Evolutionary conservation across 768 basidiomycete genomes (phyloP).

Genomic region (Russula ochroleuca): DNA sequence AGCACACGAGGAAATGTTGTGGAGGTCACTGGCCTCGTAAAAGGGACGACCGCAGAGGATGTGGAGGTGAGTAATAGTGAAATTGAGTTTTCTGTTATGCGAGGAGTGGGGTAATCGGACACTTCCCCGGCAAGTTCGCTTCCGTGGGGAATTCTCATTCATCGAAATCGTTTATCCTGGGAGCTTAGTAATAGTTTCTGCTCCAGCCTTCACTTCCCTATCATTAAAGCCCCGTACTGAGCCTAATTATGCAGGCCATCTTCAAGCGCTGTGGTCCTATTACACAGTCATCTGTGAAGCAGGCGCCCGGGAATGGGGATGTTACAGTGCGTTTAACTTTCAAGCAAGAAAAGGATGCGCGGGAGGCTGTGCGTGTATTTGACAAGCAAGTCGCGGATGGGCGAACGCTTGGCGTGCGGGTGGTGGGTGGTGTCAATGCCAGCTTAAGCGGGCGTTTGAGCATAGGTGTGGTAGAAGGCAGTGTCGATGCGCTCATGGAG

Average conservation of each 20-base stretch:
- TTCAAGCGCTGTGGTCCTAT: slow-evolving; percentile 29
- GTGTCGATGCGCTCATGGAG: slow-evolving; percentile 26
- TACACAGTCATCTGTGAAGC: slow-evolving; percentile 25
- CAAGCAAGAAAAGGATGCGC: slow-evolving; percentile 28
- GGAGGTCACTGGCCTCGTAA: slow-evolving; percentile 28
- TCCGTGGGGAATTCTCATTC: not conserved
- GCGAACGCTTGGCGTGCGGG: slow-evolving; percentile 25
- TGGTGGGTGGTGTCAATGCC: slow-evolving; percentile 28
- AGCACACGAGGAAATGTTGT: slow-evolving; percentile 28
- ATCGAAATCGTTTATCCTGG: not conserved
- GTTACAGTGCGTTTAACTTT: slow-evolving; percentile 28
- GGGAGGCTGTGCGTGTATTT: slow-evolving; percentile 23
- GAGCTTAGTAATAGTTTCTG: not conserved
- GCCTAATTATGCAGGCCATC: slow-evolving; percentile 19
- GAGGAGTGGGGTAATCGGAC: not conserved
- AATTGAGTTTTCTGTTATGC: not conserved
- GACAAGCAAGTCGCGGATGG: slow-evolving; percentile 28
- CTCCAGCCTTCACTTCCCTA: not conserved
- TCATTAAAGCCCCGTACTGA: not conserved
- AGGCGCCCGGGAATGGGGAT: slow-evolving; percentile 11
- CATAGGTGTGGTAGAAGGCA: slow-evolving; percentile 24
- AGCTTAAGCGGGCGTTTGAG: slow-evolving; percentile 27
- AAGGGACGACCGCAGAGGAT: slow-evolving; percentile 29
- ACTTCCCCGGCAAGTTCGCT: not conserved
- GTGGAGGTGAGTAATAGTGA: slow-evolving; percentile 21